These are phyloP conservation scores for Bigelowiella natans DNA, from an alignment of 78 protist species.

Conservation along the genomic window DNA sequence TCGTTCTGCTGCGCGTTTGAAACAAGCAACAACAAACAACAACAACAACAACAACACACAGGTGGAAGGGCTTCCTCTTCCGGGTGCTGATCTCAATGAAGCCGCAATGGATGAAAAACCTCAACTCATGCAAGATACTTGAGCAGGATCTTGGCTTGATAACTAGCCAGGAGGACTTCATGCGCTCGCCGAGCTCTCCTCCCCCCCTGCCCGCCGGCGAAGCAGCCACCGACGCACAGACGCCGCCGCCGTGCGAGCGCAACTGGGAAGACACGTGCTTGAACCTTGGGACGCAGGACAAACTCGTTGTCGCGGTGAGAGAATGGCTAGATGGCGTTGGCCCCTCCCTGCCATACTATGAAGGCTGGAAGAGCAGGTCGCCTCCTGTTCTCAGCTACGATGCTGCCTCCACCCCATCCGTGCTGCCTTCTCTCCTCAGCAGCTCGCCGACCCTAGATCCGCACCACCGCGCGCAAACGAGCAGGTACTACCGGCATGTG, in stretches of 20 bases:
- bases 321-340: background rate
- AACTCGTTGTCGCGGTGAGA: background rate
- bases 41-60: too few relatives aligned
- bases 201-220: background rate
- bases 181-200: too few relatives aligned
- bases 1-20: too few relatives aligned
- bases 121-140: background rate
- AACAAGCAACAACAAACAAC: too few relatives aligned
- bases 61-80: too few relatives aligned
- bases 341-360: background rate
- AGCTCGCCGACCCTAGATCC: background rate
- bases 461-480: background rate
- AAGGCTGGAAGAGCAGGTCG: background rate
- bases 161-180: background rate
- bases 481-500: background rate
- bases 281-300: too few relatives aligned
- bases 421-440: background rate
- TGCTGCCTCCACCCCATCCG: too few relatives aligned
- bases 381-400: too few relatives aligned
- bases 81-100: background rate
- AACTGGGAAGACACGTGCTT: too few relatives aligned
- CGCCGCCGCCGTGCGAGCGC: background rate
- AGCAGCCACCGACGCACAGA: background rate
- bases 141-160: background rate
- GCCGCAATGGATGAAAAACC: background rate